Base-by-base conservation (phyloP, 2,329 filamentous ascomycete genomes). In the Fusarium udum region DNA sequence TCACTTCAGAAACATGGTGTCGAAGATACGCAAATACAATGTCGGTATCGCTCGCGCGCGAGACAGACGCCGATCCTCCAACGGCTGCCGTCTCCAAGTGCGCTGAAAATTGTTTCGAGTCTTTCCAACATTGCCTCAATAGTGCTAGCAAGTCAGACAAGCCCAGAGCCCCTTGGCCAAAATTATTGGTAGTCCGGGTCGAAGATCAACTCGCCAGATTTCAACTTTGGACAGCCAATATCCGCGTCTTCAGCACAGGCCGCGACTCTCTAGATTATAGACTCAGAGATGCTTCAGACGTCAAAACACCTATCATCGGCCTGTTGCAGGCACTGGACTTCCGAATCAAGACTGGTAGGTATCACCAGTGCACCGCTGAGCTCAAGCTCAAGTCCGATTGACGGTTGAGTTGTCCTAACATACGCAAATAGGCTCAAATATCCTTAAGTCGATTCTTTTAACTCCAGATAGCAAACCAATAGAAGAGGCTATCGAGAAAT, bases 51-150 rank as follows among this genome's bases (percentile, higher is more conserved):
- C 14, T 1, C 15, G 0, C 9, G 4, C 6, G 9, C 14, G n/a
- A 43, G 40, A 24, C 40, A 8, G 40, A 4, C 0, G 7, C 0
- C 7, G 13, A 40, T 40, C 0, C 20, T 14, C 37, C 8, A 22
- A 40, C 0, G 1, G 7, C 37, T 9, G 4, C 7, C 1, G 20
- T 40, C 3, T 4, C 4, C 0, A 0, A n/a, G 1, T 24, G 9
- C 4, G 40, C 40, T 0, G n/a, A 8, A 24, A 43, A 4, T 4
- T 43, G 42, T 15, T 43, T 4, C 3, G 10, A 24, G 0, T 43
- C 42, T 24, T 43, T 43, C 0, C 42, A 43, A 0, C 10, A 43
- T 18, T 43, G 42, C 15, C 42, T 43, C n/a, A 0, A 43, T 11
- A 8, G 42, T 0, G 42, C 42, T 5, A 18, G n/a, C n/a, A 24